A percentile compares a stretch with the other conserved stretches of the same genome.
These are phyloP conservation scores for Encephalitozoon romaleae DNA, from an alignment of 371 early-diverging fungal species.

Conservation along the genomic window DNA sequence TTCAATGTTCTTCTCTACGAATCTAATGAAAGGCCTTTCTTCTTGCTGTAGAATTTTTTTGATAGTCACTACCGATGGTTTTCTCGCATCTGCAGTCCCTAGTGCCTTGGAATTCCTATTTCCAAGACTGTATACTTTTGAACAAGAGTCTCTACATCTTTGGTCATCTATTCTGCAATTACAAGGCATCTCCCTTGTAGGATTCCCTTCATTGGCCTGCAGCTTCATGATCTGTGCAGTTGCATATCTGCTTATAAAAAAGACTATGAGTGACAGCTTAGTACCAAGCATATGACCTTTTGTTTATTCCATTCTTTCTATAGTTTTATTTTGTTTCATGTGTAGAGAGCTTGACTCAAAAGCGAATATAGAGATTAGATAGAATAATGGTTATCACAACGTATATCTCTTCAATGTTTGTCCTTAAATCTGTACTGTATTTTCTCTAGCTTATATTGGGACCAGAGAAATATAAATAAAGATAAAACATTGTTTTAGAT, in stretches of 20 bases:
- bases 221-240: background rate
- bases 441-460: background rate
- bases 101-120: background rate
- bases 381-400: background rate
- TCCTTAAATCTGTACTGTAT: background rate
- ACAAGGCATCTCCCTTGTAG: background rate
- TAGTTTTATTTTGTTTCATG: background rate
- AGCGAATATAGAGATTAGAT: background rate
- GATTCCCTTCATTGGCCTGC: background rate
- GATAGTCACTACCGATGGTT: background rate
- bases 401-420: background rate
- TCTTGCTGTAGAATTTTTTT: background rate
- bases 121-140: background rate
- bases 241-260: background rate
- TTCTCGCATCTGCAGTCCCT: background rate
- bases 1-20: background rate
- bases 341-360: background rate
- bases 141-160: background rate
- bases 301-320: background rate
- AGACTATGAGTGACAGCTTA: background rate
- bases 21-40: background rate
- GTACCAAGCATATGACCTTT: background rate
- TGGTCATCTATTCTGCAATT: background rate
- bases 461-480: background rate
- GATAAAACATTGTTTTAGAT: constrained; percentile 2